These are phyloP conservation scores for Aspergillus conjunctus DNA, from an alignment of 495 filamentous ascomycete genomes.

Conservation along the genomic window DNA sequence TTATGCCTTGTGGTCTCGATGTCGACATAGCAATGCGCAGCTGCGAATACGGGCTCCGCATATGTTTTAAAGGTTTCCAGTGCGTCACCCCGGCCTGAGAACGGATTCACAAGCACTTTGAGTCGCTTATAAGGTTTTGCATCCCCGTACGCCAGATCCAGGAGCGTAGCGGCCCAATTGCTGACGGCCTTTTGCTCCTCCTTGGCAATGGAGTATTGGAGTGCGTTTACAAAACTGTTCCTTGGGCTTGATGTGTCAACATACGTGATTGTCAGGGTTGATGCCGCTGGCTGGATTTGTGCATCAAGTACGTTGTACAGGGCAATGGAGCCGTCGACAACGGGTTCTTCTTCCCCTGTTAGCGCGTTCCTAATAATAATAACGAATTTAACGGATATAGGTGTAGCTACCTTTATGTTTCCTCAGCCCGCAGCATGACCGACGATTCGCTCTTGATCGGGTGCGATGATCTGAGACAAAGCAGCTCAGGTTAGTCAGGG, in stretches of 20 bases:
- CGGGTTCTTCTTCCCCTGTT: neutral
- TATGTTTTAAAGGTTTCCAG: constrained; percentile 70
- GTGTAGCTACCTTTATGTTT: neutral
- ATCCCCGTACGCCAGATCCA: constrained; percentile 73
- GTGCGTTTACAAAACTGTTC: constrained; percentile 55
- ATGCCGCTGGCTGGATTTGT: constrained; percentile 55
- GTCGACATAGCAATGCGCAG: constrained; percentile 75
- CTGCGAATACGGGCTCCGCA: constrained; percentile 80
- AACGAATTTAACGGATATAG: neutral
- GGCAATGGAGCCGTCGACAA: constrained; percentile 52
- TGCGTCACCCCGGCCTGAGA: constrained; percentile 81
- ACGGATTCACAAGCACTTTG: constrained; percentile 91
- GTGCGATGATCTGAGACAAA: neutral
- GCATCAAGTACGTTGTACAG: constrained; percentile 88
- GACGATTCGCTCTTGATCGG: neutral
- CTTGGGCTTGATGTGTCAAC: constrained; percentile 59
- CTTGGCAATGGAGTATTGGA: constrained; percentile 64
- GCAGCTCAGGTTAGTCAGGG: no score
- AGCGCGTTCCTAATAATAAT: neutral
- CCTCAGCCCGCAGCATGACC: neutral
- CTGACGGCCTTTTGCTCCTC: constrained; percentile 52
- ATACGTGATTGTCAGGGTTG: constrained; percentile 68
- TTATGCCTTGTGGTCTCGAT: constrained; percentile 69
- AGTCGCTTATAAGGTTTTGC: constrained; percentile 71
- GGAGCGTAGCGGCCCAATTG: constrained; percentile 62